Percentiles rank a stretch among this genome's conserved stretches.
phyloP scores from a whole-genome alignment of 208 protist genomes.

The Wallacemonas collosoma region DNA sequence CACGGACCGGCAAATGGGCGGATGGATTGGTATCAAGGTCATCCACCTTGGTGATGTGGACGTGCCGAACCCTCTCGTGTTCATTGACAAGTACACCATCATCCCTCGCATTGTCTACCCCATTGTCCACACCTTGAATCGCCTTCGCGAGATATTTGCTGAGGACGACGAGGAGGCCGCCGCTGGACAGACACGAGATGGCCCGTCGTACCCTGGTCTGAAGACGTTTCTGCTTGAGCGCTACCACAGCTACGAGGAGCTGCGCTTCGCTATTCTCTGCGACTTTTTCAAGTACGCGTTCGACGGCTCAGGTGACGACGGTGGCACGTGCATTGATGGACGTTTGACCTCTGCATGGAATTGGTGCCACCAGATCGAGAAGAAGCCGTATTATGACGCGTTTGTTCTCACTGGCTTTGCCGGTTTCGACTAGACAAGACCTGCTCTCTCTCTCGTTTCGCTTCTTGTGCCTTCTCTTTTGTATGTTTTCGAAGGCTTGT shows the following conservation, averaged over 20 bases:
- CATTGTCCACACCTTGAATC: slow-evolving; percentile 84
- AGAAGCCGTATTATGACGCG: slow-evolving; percentile 96
- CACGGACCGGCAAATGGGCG: slow-evolving; percentile 77
- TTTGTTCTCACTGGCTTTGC: slow-evolving; percentile 96
- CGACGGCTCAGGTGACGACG: slow-evolving; percentile 92
- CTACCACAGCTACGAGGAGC: slow-evolving; percentile 72
- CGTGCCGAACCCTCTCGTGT: slow-evolving; percentile 97
- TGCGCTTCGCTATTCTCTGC: slow-evolving; percentile 83
- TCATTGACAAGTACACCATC: slow-evolving; percentile 99
- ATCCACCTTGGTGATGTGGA: slow-evolving; percentile 98
- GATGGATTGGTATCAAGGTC: slow-evolving; percentile 96
- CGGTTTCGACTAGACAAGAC: slow-evolving; percentile 92
- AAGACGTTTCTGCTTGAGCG: slow-evolving; percentile 72
- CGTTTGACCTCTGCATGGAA: slow-evolving; percentile 98
- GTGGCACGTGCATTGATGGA: slow-evolving; percentile 97
- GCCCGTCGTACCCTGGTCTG: slow-evolving; percentile 65
- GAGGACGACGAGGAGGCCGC: slow-evolving; percentile 23
- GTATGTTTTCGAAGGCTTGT: background rate
- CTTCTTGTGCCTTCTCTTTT: no score
- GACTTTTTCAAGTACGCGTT: slow-evolving; percentile 97
- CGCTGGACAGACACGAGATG: slow-evolving; percentile 8
- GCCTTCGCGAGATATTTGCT: slow-evolving; percentile 68
- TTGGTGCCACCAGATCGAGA: slow-evolving; percentile 95
- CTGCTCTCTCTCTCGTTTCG: no score
- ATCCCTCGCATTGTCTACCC: slow-evolving; percentile 94